phyloP scores from a whole-genome alignment of 75 land plant genomes.

The Picea glauca region DNA sequence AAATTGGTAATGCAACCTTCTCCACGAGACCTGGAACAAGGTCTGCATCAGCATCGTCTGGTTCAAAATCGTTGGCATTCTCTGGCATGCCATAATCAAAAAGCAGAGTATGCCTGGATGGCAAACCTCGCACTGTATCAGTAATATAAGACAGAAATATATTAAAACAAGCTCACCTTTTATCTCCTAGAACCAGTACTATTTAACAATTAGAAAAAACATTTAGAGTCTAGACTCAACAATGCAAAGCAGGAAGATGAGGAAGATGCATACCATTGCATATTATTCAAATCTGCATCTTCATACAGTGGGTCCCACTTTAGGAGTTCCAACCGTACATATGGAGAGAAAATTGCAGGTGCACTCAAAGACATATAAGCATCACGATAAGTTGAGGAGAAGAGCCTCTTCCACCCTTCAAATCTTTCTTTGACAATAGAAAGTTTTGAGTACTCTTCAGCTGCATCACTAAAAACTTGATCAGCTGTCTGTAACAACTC shows the following conservation, averaged over 20 bases:
- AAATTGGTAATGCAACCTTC: slow-evolving; percentile 82
- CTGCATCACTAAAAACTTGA: slow-evolving; percentile 82
- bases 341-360: slow-evolving; percentile 91
- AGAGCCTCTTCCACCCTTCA: slow-evolving; percentile 74
- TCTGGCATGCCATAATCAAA: slow-evolving; percentile 69
- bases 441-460: slow-evolving; percentile 78
- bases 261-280: slow-evolving; percentile 66
- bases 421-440: slow-evolving; percentile 70
- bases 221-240: neutral
- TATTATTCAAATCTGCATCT: slow-evolving; percentile 60
- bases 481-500: slow-evolving; percentile 69
- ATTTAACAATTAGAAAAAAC: no score
- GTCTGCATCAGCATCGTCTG: slow-evolving; percentile 75
- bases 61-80: slow-evolving; percentile 36
- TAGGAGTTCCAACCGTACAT: slow-evolving; percentile 90
- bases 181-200: neutral
- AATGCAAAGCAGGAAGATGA: neutral
- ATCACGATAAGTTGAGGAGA: slow-evolving; percentile 66
- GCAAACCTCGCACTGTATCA: neutral
- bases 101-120: slow-evolving; percentile 63
- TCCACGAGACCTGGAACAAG: slow-evolving; percentile 86
- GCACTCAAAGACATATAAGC: slow-evolving; percentile 89
- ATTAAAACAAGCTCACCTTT: neutral
- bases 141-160: neutral
- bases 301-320: slow-evolving; percentile 96